Percentiles rank a stretch among this genome's conserved stretches.
Conservation (phyloP, 1,139 yeast genomes). For the Candida buenavistaensis region DNA sequence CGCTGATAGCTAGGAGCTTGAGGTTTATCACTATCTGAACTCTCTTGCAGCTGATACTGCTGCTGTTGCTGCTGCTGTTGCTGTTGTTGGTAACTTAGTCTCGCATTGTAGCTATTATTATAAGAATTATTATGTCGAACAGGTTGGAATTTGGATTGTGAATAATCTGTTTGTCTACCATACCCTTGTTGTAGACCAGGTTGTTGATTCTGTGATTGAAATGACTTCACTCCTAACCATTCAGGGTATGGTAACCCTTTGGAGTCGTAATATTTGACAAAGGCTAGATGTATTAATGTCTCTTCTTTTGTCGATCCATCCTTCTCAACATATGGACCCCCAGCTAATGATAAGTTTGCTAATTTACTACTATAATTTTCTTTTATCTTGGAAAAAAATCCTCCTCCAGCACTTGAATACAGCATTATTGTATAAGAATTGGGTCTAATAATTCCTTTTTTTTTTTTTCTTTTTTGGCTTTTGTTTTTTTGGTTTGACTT, state of each 20-base stretch:
- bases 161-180: constrained; percentile 9
- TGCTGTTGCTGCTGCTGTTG: constrained; percentile 15
- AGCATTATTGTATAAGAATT: too few species aligned
- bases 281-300: constrained; percentile 47
- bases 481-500: neutral
- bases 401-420: constrained; percentile 12
- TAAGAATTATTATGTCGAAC: constrained; percentile 24
- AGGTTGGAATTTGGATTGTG: constrained; percentile 26
- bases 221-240: constrained; percentile 40
- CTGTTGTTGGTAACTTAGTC: constrained; percentile 17
- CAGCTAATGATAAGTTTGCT: constrained; percentile 33
- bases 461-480: neutral
- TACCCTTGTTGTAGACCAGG: constrained; percentile 6
- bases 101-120: constrained; percentile 23
- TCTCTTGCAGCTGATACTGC: constrained; percentile 14
- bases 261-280: constrained; percentile 39
- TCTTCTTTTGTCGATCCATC: constrained; percentile 42
- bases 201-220: constrained; percentile 9
- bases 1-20: constrained; percentile 26
- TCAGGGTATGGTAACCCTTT: constrained; percentile 41
- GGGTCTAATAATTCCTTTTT: neutral
- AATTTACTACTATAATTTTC: constrained; percentile 37
- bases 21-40: constrained; percentile 10
- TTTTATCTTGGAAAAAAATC: constrained; percentile 38
- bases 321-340: constrained; percentile 28